A percentile compares a stretch with the other conserved stretches of the same genome.
Evolutionary conservation across 169 alveolate genomes (phyloP).

Genomic region (Cryptosporidium andersoni): DNA sequence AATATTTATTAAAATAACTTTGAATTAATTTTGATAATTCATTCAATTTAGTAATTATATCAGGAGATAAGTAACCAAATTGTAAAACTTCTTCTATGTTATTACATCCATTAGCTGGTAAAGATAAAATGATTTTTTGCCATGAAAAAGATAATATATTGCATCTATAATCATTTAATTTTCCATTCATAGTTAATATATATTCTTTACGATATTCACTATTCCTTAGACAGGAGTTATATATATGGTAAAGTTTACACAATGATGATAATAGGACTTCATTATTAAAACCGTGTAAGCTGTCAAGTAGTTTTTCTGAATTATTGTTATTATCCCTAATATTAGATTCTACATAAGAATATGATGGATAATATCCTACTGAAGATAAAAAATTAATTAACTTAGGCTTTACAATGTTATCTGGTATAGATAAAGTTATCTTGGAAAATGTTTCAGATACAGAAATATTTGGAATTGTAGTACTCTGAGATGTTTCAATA

Average conservation of each 20-base stretch:
- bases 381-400: constrained; percentile 9
- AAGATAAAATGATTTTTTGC: not conserved
- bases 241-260: constrained; percentile 26
- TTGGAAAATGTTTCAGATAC: constrained; percentile 35
- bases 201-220: constrained; percentile 32
- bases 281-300: constrained; percentile 4
- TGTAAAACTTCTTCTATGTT: not conserved
- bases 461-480: constrained; percentile 21
- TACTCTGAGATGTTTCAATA: constrained; percentile 6
- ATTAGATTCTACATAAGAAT: not conserved
- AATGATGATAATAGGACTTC: constrained; percentile 7
- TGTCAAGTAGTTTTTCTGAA: not conserved
- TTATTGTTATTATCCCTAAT: not conserved
- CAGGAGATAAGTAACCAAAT: not conserved
- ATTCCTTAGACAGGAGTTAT: constrained; percentile 46
- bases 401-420: not conserved
- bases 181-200: constrained; percentile 8
- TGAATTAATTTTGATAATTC: constrained; percentile 1
- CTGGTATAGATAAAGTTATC: constrained; percentile 10
- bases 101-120: not conserved
- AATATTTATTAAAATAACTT: constrained; percentile 17
- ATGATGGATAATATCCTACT: constrained; percentile 1
- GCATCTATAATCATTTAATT: constrained; percentile 10
- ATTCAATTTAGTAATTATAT: constrained; percentile 1
- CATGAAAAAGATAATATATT: constrained; percentile 32